Evolutionary conservation across 2,329 filamentous ascomycete species (phyloP), one percentile per base, ranked within the genome.

Genomic region (Cordyceps javanica): DNA sequence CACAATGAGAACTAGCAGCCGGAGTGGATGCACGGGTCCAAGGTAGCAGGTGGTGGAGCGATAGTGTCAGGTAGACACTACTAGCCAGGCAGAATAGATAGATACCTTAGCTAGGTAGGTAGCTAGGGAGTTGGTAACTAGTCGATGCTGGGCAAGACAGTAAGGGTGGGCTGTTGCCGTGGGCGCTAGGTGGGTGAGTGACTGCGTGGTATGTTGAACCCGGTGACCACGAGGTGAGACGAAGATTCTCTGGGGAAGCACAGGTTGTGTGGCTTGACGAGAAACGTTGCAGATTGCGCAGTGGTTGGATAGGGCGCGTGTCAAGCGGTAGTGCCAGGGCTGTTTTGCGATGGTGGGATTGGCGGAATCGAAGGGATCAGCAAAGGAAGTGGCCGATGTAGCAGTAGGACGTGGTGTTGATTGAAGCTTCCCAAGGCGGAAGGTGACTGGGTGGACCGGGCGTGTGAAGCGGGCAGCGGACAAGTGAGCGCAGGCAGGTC

Each of bases 201-300:
- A n/a, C n/a, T 21, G 45, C 21, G 19, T 55, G 51, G 28, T 45
- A 45, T 30, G 51, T 45, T 8, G 26, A 41, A 49, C 41, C 56
- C 48, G 52, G 56, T 58, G 56, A 58, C 56, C 56, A 25, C n/a
- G 32, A 58, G n/a, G 39, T 58, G 49, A 58, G 56, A 58, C 49
- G 56, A 41, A 28, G 30, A 30, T 30, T 23, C 30, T 45, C 21
- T 23, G 45, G 19, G 30, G 8, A 42, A 16, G 39, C 16, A 32
- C 32, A 28, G 34, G 25, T 21, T 38, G 13, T 28, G 53, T 32
- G 42, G 48, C 34, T 58, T 52, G 39, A 42, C 36, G 39, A 28
- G 56, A 53, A 58, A 58, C 56, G 56, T 58, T 58, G 44, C 56
- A 58, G 26, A 28, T 25, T 14, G 32, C 5, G n/a, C 7, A 48